Evolutionary conservation across 768 basidiomycete species (phyloP), one percentile per base, ranked within the genome.

Genomic region (Imleria badia): DNA sequence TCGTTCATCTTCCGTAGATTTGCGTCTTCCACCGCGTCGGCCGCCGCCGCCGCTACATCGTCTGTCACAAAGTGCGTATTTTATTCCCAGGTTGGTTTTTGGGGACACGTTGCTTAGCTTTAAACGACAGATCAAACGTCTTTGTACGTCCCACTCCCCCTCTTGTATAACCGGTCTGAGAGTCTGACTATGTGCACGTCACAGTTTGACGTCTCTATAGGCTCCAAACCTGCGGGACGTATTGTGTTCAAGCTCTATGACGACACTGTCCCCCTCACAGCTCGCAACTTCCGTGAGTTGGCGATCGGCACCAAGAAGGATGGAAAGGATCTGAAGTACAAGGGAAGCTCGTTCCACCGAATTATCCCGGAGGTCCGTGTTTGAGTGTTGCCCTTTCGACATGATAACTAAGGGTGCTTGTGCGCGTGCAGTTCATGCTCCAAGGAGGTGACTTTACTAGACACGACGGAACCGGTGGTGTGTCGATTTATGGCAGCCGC

Each of bases 361-460:
- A 75, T 89, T 61, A 89, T 89, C 54, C 86, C 87, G 38, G 68
- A 78, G 58, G 85, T 84, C 43, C 30, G 81, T 47, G 8, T 30
- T 44, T 12, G 17, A 39, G 12, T 35, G 33, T 30, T 13, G 0
- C 8, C 6, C 4, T 31, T 39, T 26, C 5, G 6, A 45, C 22
- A 12, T 14, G n/a, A 14, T 45, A 45, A 38, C 53, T 26, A 45
- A 51, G 19, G 26, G 2, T 34, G 22, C 19, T 7, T 17, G 19
- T 5, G 42, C 30, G 30, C 22, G n/a, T 57, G 9, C 54, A 81
- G 81, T 91, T 89, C 75, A 93, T 93, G 91, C 70, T 89, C 43
- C 91, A 93, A 69, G 92, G 90, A 23, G 92, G 92, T 23, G 92
- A 94, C 73, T 92, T 93, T 72, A 91, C 89, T 30, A 66, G 73